phyloP scores from a whole-genome alignment of 140 eudicot genomes.

The Anethum foeniculum region DNA sequence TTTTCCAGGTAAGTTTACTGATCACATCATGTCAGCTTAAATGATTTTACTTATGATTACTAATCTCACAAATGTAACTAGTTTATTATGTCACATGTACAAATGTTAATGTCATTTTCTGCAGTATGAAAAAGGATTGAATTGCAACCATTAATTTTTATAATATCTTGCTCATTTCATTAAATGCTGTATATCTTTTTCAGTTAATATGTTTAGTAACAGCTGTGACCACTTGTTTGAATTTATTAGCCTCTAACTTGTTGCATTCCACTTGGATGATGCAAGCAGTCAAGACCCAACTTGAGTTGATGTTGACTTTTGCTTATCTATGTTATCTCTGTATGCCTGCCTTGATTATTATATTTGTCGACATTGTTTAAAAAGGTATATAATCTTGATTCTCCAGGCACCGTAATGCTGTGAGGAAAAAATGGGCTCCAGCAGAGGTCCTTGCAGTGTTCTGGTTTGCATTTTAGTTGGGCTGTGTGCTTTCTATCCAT shows the following conservation, averaged over 20 bases:
- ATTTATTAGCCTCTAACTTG: background rate
- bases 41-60: background rate
- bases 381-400: background rate
- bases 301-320: background rate
- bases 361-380: background rate
- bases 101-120: background rate
- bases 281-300: conserved; percentile 4
- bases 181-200: background rate
- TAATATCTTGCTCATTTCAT: background rate
- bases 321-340: background rate
- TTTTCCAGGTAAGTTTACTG: conserved; percentile 4
- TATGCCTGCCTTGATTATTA: background rate
- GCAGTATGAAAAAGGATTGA: background rate
- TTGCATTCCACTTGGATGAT: background rate
- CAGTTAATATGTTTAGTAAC: background rate
- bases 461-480: conserved; percentile 29
- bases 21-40: background rate
- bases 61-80: background rate
- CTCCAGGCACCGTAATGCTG: conserved; percentile 17
- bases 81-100: background rate
- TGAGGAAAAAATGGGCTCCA: conserved; percentile 46
- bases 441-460: conserved; percentile 14
- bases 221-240: conserved; percentile 5
- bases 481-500: conserved; percentile 26
- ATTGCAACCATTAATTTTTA: background rate